A percentile compares a stretch with the other conserved stretches of the same genome.
These are phyloP conservation scores for Talaromyces sp. DNA, from an alignment of 2,329 filamentous ascomycete genomes.

Conservation along the genomic window DNA sequence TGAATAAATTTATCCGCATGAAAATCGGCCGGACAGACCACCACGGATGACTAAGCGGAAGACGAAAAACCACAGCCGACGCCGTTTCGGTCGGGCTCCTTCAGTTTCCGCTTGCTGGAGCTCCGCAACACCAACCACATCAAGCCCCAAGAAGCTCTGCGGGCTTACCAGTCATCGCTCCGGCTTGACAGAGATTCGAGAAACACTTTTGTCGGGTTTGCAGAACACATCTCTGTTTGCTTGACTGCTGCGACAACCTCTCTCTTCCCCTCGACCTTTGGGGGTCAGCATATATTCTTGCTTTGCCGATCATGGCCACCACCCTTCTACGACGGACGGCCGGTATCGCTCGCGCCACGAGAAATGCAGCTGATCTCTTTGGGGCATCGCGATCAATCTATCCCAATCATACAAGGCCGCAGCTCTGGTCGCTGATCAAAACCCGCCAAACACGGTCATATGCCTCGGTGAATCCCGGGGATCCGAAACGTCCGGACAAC, in stretches of 20 bases:
- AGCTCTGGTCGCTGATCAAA: conserved; percentile 33
- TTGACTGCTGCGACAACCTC: neutral
- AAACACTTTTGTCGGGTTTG: neutral
- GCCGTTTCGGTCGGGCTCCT: neutral
- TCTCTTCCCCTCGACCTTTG: neutral
- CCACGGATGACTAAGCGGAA: conserved; percentile 32
- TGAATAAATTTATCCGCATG: neutral
- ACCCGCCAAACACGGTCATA: conserved; percentile 35
- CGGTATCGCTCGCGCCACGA: conserved; percentile 60
- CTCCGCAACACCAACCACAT: conserved; percentile 8
- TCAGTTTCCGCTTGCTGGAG: conserved; percentile 1
- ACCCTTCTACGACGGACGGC: conserved; percentile 59
- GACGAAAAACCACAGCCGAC: conserved; percentile 24
- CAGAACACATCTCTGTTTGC: neutral
- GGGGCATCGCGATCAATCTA: conserved; percentile 46
- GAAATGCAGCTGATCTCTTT: conserved; percentile 51
- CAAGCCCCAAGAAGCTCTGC: neutral
- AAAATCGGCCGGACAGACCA: neutral
- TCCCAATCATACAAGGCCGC: conserved; percentile 34
- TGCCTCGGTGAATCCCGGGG: conserved; percentile 40
- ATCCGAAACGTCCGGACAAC: conserved; percentile 41
- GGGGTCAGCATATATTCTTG: neutral
- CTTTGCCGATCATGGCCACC: conserved; percentile 55
- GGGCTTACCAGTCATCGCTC: neutral
- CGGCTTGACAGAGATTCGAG: neutral